A percentile compares a stretch with the other conserved stretches of the same genome.
Conservation (phyloP, 1,284 basidiomycete genomes). For the Rhodotorula sp. region DNA sequence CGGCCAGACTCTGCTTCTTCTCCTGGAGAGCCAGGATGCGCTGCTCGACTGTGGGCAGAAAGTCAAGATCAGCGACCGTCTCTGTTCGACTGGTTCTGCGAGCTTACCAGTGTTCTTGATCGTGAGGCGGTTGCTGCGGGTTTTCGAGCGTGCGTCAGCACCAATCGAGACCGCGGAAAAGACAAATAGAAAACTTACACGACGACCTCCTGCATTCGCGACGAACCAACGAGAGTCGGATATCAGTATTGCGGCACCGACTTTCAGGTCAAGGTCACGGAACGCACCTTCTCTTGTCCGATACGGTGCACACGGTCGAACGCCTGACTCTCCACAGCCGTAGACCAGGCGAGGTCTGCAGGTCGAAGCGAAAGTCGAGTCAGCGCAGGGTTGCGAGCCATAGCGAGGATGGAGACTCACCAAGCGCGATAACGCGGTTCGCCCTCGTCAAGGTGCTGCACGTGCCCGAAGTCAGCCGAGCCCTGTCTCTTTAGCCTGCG, state of each 20-base stretch:
- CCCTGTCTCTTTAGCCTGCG: too few species aligned
- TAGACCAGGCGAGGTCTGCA: slow-evolving; percentile 54
- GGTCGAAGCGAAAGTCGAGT: neutral
- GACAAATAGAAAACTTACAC: neutral
- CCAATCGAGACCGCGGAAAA: neutral
- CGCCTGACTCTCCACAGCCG: slow-evolving; percentile 63
- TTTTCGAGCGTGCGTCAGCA: neutral
- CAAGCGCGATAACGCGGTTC: slow-evolving; percentile 60
- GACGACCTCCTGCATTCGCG: neutral
- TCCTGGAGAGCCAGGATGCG: slow-evolving; percentile 49
- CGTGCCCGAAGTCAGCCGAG: too few species aligned
- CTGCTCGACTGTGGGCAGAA: slow-evolving; percentile 46
- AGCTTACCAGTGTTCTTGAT: slow-evolving; percentile 44
- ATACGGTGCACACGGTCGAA: slow-evolving; percentile 63
- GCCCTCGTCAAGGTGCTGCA: slow-evolving; percentile 33
- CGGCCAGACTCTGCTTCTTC: slow-evolving; percentile 40
- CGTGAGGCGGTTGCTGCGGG: slow-evolving; percentile 53
- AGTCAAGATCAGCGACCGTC: neutral
- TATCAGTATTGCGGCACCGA: neutral
- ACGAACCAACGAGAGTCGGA: neutral
- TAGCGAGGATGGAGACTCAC: slow-evolving; percentile 44
- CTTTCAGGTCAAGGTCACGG: neutral
- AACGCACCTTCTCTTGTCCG: slow-evolving; percentile 54
- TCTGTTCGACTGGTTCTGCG: neutral
- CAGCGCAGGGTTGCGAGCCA: slow-evolving; percentile 53